Base-by-base conservation (phyloP, 2,329 filamentous ascomycete species). In the Cercospora sp. region DNA sequence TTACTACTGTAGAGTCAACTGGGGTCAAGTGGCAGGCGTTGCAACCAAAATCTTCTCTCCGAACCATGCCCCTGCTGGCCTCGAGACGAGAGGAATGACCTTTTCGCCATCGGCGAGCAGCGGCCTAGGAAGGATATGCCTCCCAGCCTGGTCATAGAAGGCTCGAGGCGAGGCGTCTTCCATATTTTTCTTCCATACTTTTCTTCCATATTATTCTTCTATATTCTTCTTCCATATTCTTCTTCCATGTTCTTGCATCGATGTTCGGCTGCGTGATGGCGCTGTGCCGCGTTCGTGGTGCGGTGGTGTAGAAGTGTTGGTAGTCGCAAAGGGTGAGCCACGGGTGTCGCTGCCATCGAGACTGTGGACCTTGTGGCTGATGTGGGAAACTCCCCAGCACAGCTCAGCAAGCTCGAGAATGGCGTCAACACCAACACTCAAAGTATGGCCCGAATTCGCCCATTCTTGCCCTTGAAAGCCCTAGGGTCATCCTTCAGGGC, bases 381-480 rank as follows among this genome's bases (percentile, higher is more conserved):
- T 33, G 40, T 31, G 60, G 60, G 6, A 33, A 23, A 63, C 9
- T 31, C 16, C 16, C 36, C 13, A 31, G 45, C 23, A 16, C 61
- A 63, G 45, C 30, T 55, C 48, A 59, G 28, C 23, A 63, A 63
- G 45, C 61, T 63, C 51, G 18, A 63, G n/a, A 30, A 63, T 55
- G 61, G 61, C 61, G 61, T 55, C 61, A 63, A 63, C 45, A 20
- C 31, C 48, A 53, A 16, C 40, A 26, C 59, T 48, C n/a, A 20
- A 16, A 48, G n/a, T 23, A 42, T 45, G 33, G 33, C 33, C 20
- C 33, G 31, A 26, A 45, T 30, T 33, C 23, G n/a, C 23, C 26
- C 13, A 20, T 26, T 16, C 30, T 40, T 28, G 60, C 60, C 23
- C 26, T 40, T 23, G 26, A 12, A 9, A n/a, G 42, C 20, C 40